These are phyloP conservation scores for Ichthyophthirius multifiliis DNA, from an alignment of 169 alveolate genomes.

Conservation along the genomic window DNA sequence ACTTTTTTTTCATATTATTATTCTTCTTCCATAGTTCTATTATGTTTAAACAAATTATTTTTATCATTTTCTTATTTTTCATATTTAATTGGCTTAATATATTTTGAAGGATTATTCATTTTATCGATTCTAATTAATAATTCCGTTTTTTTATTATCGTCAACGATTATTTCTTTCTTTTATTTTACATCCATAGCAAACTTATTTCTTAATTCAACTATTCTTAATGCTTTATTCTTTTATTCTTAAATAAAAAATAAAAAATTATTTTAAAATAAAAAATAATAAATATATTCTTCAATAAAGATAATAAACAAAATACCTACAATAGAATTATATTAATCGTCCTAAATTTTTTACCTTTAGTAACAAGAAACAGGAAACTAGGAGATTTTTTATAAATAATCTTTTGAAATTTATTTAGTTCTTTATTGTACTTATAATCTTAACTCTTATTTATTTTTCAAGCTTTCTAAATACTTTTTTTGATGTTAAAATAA, in stretches of 20 bases:
- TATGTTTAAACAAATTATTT: too few species aligned
- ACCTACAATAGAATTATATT: neutral
- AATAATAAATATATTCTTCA: too few species aligned
- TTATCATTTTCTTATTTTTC: neutral
- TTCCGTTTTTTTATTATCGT: neutral
- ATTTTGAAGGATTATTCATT: neutral
- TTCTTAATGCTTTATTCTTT: neutral
- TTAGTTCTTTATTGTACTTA: neutral
- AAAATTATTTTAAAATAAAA: neutral
- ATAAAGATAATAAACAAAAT: neutral
- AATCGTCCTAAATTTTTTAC: neutral
- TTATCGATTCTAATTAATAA: neutral
- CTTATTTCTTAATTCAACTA: neutral
- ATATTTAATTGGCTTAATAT: neutral
- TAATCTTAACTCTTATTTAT: neutral
- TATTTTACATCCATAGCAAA: neutral
- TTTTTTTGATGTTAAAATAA: neutral
- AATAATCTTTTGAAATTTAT: neutral
- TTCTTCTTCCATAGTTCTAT: neutral
- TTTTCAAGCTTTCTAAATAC: neutral
- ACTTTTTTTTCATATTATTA: neutral
- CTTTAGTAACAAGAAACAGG: conserved; percentile 3
- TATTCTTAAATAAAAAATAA: neutral
- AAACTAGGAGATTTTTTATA: neutral
- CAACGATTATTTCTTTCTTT: neutral